These are phyloP conservation scores for Solanum microdontum DNA, from an alignment of 257 asterid species.

Conservation along the genomic window DNA sequence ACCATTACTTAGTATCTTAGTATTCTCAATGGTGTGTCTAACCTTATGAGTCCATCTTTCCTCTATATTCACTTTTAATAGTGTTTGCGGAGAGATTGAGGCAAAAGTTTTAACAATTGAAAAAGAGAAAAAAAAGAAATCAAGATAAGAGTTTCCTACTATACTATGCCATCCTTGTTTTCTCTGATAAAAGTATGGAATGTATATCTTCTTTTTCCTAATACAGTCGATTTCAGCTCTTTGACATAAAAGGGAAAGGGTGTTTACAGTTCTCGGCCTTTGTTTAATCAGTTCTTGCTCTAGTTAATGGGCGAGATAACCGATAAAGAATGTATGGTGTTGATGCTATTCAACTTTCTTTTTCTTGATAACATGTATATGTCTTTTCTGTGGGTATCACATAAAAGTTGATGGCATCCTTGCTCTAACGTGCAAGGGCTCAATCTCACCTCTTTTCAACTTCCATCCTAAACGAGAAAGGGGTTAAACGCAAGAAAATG, in stretches of 20 bases:
- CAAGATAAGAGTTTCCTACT: not conserved
- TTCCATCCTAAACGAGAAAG: not conserved
- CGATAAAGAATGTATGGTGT: not conserved
- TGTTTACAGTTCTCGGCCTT: not conserved
- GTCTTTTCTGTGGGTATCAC: not conserved
- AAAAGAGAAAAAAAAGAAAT: not conserved
- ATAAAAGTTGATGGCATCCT: not conserved
- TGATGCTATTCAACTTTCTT: not conserved
- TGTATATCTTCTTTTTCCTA: not conserved
- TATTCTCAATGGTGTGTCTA: not conserved
- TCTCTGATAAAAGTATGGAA: not conserved
- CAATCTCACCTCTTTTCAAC: not conserved
- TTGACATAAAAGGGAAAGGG: not conserved
- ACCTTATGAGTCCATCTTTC: not conserved
- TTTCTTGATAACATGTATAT: too few relatives aligned
- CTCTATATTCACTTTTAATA: not conserved
- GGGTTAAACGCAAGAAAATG: not conserved
- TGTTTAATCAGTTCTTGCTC: not conserved
- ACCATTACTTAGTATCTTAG: not conserved
- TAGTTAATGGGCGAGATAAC: not conserved
- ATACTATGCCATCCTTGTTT: not conserved
- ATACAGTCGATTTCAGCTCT: not conserved
- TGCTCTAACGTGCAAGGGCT: not conserved
- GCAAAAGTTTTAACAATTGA: not conserved
- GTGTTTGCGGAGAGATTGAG: not conserved